phyloP scores from a whole-genome alignment of 2,329 filamentous ascomycete species.

The Coniochaeta hoffmannii region DNA sequence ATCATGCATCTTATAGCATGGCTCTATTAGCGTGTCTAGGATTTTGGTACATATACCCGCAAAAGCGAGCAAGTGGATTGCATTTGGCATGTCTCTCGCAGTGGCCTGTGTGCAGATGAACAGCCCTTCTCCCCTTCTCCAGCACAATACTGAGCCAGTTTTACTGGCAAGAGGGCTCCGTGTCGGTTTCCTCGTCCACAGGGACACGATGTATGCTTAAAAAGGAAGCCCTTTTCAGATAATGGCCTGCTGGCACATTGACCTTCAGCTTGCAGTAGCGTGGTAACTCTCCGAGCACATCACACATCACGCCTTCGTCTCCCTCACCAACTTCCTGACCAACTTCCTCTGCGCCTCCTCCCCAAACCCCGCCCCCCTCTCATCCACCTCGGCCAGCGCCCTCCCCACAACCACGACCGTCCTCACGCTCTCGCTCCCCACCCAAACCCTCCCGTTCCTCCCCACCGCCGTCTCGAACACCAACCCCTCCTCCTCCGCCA shows the following conservation, averaged over 20 bases:
- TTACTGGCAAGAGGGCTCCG: neutral
- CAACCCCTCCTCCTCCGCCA: slow-evolving; percentile 62
- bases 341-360: slow-evolving; percentile 63
- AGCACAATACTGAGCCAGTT: neutral
- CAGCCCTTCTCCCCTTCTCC: neutral
- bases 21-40: neutral
- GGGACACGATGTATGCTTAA: neutral
- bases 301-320: slow-evolving; percentile 33
- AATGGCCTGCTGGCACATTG: too few species aligned
- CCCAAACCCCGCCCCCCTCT: slow-evolving; percentile 43
- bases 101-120: neutral
- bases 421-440: slow-evolving; percentile 68
- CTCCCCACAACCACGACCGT: slow-evolving; percentile 71
- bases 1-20: neutral
- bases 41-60: neutral
- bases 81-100: neutral
- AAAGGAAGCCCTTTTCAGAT: neutral
- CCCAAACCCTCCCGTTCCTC: slow-evolving; percentile 87
- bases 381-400: slow-evolving; percentile 72
- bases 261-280: too few species aligned
- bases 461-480: slow-evolving; percentile 93
- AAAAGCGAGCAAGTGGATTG: neutral
- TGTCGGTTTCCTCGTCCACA: neutral
- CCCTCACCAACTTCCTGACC: slow-evolving; percentile 58
- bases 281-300: too few species aligned